phyloP scores from a whole-genome alignment of 495 filamentous ascomycete genomes.

The Pyrenopolyporus hunteri region DNA sequence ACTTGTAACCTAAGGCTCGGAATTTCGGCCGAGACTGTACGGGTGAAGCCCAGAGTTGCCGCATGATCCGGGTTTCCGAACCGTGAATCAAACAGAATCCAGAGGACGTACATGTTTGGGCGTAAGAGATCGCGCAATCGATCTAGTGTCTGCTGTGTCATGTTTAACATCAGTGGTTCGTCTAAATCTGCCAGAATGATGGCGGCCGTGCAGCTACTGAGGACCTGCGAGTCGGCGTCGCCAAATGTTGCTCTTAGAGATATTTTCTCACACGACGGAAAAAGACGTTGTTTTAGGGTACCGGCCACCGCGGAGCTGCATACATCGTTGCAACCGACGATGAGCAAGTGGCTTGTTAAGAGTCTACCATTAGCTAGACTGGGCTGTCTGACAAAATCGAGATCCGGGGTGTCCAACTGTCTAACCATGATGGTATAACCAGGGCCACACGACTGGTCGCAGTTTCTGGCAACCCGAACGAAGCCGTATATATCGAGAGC shows the following conservation, averaged over 20 bases:
- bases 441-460: conserved; percentile 37
- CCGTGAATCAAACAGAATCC: conserved; percentile 43
- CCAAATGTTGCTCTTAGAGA: conserved; percentile 34
- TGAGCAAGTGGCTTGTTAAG: conserved; percentile 39
- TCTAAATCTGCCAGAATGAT: conserved; percentile 50
- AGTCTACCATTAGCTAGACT: background rate
- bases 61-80: conserved; percentile 44
- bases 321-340: conserved; percentile 40
- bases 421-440: conserved; percentile 47
- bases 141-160: conserved; percentile 44
- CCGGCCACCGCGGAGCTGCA: conserved; percentile 26
- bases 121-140: conserved; percentile 43
- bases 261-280: conserved; percentile 24
- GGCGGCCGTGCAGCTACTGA: conserved; percentile 36
- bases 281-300: conserved; percentile 26
- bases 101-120: conserved; percentile 48
- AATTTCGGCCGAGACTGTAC: conserved; percentile 50
- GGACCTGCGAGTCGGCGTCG: conserved; percentile 9
- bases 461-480: conserved; percentile 26
- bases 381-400: conserved; percentile 22
- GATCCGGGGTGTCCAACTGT: conserved; percentile 37
- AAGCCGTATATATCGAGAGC: conserved; percentile 48
- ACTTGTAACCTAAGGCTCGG: conserved; percentile 48
- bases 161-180: conserved; percentile 42
- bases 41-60: conserved; percentile 51